Base-by-base conservation (phyloP, 2,329 filamentous ascomycete species). In the Aspergillus awamori region DNA sequence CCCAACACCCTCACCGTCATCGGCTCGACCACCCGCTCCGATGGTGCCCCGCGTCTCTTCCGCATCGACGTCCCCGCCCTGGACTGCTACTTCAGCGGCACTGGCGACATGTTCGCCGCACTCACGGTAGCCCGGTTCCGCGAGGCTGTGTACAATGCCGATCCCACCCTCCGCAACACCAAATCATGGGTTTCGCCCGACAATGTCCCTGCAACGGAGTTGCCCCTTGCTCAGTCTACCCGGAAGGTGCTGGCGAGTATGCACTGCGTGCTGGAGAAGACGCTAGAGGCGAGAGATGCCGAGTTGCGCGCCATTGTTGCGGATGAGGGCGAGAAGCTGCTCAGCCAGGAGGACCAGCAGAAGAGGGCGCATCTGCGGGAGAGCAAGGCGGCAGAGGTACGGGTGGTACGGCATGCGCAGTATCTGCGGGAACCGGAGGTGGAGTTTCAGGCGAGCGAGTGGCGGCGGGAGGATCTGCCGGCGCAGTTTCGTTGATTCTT, bases 81-180 rank as follows among this genome's bases (percentile, higher is more conserved):
- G 62, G 91, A 97, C 73, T 91, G 93, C 78, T 97, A 95, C 82
- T 99, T 98, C 79, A 93, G 90, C 69, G 95, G 95, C 43, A 98
- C 96, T 0, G 95, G 95, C 51, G 95, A 99, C 80, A 97, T 99
- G 94, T 98, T 99, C 73, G 94, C 93, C 30, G 94, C 94, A 7
- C 83, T 99, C 49, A 93, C 92, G 73, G 87, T 97, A 1, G 91
- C 91, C 43, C 88, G 94, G 30, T 87, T 99, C 72, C 89, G 94
- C 60, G 92, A 98, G 80, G 93, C 92, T 26, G 89, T 92, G 1
- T 77, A 81, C 56, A 78, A 77, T 3, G 79, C 80, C 0, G 72
- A 70, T 5, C 68, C 74, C 2, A 69, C 73, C 2, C 78, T 96
- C 4, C 76, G 81, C 15, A 74, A 80, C 7, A 84, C 77, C 2